phyloP scores from a whole-genome alignment of 192 early-diverging fungal genomes.

The Mortierella claussenii region DNA sequence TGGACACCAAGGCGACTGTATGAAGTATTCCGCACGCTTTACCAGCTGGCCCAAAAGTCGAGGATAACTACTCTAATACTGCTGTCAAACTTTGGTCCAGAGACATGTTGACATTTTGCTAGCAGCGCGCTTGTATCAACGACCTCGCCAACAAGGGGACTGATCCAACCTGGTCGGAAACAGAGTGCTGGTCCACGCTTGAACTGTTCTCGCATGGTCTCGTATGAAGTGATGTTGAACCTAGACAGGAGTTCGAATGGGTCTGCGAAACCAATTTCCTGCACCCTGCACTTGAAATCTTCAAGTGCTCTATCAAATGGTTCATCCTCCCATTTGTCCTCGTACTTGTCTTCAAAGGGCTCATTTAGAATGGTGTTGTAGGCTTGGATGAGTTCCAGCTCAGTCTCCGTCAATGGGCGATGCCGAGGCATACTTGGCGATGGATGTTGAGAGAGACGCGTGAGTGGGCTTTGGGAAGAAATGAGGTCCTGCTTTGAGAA shows the following conservation, averaged over 20 bases:
- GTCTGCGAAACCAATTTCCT: conserved; percentile 37
- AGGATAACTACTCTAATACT: conserved; percentile 19
- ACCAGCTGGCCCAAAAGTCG: conserved; percentile 51
- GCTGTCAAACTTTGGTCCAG: conserved; percentile 21
- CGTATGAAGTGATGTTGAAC: conserved; percentile 34
- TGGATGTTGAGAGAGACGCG: no score
- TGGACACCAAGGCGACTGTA: no score
- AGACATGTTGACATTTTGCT: conserved; percentile 22
- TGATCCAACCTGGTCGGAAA: conserved; percentile 39
- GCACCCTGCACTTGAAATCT: conserved; percentile 27
- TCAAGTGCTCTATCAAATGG: conserved; percentile 36
- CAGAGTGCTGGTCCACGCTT: conserved; percentile 35
- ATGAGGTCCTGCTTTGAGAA: neutral
- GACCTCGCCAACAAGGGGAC: conserved; percentile 18
- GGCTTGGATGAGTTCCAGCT: conserved; percentile 25
- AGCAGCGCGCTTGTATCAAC: conserved; percentile 3
- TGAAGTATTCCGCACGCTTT: conserved; percentile 1
- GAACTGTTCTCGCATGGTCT: conserved; percentile 19
- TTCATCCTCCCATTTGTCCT: conserved; percentile 45
- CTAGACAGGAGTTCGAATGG: conserved; percentile 37
- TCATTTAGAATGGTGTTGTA: conserved; percentile 37
- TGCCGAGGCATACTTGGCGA: conserved; percentile 7
- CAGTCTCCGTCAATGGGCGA: conserved; percentile 18
- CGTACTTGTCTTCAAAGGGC: conserved; percentile 52
- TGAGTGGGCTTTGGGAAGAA: neutral